These are phyloP conservation scores for Monosporascus sp. DNA, from an alignment of 2,329 filamentous ascomycete species.

Conservation along the genomic window DNA sequence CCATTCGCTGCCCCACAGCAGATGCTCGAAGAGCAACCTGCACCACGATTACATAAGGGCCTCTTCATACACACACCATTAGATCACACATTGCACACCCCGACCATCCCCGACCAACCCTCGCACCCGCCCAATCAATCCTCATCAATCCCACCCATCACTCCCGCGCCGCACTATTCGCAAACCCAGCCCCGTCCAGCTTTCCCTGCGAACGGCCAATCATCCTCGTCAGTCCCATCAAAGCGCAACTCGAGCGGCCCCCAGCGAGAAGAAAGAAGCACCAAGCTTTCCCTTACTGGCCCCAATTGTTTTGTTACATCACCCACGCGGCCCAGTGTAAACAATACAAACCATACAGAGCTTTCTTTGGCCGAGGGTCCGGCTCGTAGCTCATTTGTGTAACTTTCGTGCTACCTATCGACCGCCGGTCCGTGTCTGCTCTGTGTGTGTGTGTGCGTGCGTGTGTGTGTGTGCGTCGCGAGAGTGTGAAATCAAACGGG, in stretches of 20 bases:
- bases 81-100: not conserved
- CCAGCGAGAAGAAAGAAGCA: not conserved
- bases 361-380: constrained; percentile 6
- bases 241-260: constrained; percentile 28
- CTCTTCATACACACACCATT: not conserved
- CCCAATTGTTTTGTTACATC: not conserved
- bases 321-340: constrained; percentile 12
- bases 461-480: not conserved
- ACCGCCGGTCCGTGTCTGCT: not conserved
- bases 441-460: not conserved
- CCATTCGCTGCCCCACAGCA: not conserved
- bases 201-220: constrained; percentile 20
- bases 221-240: constrained; percentile 26
- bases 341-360: constrained; percentile 17
- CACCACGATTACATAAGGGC: not conserved
- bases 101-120: not conserved
- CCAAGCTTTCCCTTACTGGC: not conserved
- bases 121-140: not conserved
- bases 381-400: not conserved
- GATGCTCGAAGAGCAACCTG: not conserved
- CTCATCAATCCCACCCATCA: not conserved
- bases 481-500: not conserved
- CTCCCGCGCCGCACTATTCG: not conserved
- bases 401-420: not conserved
- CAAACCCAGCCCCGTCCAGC: constrained; percentile 9